These are phyloP conservation scores for Brassica rapa DNA, from an alignment of 345 rosid species.

Conservation along the genomic window DNA sequence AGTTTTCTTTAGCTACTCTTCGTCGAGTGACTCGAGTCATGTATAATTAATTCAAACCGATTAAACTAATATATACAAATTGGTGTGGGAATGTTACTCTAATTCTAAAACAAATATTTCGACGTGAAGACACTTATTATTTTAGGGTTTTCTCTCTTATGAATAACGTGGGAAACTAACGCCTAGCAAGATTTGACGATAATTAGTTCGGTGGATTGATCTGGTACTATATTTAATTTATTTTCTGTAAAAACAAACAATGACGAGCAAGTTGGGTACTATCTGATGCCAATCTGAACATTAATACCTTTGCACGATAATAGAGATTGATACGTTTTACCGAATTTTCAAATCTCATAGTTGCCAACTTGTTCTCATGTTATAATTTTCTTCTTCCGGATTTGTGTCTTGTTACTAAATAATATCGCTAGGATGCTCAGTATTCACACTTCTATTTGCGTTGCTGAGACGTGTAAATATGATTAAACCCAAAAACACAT, in stretches of 20 bases:
- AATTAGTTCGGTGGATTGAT: constrained; percentile 36
- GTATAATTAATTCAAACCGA: background rate
- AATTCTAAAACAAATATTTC: background rate
- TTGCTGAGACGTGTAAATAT: constrained; percentile 2
- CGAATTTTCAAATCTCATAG: constrained; percentile 20
- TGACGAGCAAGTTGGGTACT: constrained; percentile 34
- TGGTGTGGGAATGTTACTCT: constrained; percentile 7
- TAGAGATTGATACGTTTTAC: constrained; percentile 38
- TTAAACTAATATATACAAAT: background rate
- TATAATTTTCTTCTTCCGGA: background rate
- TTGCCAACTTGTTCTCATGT: constrained; percentile 32
- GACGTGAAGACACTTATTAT: background rate
- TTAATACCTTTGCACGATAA: constrained; percentile 33
- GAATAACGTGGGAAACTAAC: constrained; percentile 17
- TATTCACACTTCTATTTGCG: background rate
- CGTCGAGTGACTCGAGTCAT: constrained; percentile 7
- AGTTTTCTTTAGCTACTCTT: constrained; percentile 2
- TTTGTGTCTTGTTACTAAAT: background rate
- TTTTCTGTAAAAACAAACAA: background rate
- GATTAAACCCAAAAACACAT: background rate
- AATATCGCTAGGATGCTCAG: background rate
- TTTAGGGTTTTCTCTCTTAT: background rate
- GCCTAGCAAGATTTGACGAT: constrained; percentile 31
- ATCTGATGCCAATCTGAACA: constrained; percentile 30
- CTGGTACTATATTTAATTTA: constrained; percentile 9